Conservation (phyloP, 2,329 filamentous ascomycete genomes). For the Clarireedia paspali region DNA sequence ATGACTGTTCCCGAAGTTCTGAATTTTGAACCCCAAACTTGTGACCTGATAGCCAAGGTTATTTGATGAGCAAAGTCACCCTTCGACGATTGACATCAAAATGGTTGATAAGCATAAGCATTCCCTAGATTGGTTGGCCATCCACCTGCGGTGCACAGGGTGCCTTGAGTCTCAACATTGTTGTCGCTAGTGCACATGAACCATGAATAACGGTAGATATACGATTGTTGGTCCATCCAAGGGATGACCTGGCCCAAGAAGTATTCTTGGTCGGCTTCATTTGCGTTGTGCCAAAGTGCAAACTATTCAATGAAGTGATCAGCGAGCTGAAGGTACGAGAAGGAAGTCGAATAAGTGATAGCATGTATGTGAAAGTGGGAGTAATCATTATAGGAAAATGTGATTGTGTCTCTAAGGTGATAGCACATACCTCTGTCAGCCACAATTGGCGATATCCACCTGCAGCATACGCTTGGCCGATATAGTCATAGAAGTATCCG, state of each 20-base stretch:
- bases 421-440: slow-evolving; percentile 2
- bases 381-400: no score
- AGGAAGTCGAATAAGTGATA: not conserved
- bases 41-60: no score
- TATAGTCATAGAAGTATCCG: slow-evolving; percentile 26
- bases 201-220: slow-evolving; percentile 7
- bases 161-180: not conserved
- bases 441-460: slow-evolving; percentile 1
- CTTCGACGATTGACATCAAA: not conserved
- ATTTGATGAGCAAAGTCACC: no score
- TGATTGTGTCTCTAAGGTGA: no score
- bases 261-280: slow-evolving; percentile 24
- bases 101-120: not conserved
- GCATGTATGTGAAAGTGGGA: not conserved
- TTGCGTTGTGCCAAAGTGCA: not conserved
- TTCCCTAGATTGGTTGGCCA: not conserved
- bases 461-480: not conserved
- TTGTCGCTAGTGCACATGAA: slow-evolving; percentile 4
- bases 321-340: not conserved
- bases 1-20: not conserved
- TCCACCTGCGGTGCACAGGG: not conserved
- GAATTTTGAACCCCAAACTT: not conserved
- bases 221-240: slow-evolving; percentile 33
- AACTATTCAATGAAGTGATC: not conserved
- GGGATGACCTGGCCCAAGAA: slow-evolving; percentile 36